Evolutionary conservation across 2,329 filamentous ascomycete species (phyloP), one percentile per base, ranked within the genome.

Genomic region (Aureobasidium uvarum): DNA sequence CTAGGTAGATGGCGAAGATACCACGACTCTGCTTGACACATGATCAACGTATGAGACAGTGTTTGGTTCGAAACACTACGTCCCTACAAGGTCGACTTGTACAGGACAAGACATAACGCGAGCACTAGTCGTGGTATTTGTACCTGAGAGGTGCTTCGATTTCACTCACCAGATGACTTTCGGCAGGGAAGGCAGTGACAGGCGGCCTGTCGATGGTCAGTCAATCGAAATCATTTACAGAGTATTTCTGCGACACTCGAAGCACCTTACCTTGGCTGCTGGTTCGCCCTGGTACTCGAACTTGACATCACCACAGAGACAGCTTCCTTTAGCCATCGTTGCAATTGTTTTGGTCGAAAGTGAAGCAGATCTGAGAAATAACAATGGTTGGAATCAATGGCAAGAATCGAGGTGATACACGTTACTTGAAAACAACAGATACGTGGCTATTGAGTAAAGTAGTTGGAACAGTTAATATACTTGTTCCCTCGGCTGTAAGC

Each of bases 241-340:
- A 5, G n/a, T 14, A 13, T n/a, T 45, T 7, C 59, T 36, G 54
- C 10, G 41, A n/a, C 45, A 38, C 4, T 23, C 43, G n/a, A 46
- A 13, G 5, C 20, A 20, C 20, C 71, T 65, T 58, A 73, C 71
- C 18, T 71, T 69, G 13, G 66, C 70, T 13, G 54, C 58, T 45
- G 75, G 71, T 46, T 75, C 73, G 28, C 73, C 73, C 5, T 70
- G 68, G 55, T 74, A 73, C 62, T 76, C 69, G 65, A 76, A 77
- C 18, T 70, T 72, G 59, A 74, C 73, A n/a, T 75, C 72, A 18
- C 74, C 75, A 65, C 76, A 77, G 33, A 73, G 28, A 66, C 74
- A 75, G 39, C 70, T 71, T 67, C 74, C 74, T 66, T 72, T 72
- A 16, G 63, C 60, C 69, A 71, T 71, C 69, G 71, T 71, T 46